phyloP scores from a whole-genome alignment of 768 basidiomycete species.

The Mycena indigotica region DNA sequence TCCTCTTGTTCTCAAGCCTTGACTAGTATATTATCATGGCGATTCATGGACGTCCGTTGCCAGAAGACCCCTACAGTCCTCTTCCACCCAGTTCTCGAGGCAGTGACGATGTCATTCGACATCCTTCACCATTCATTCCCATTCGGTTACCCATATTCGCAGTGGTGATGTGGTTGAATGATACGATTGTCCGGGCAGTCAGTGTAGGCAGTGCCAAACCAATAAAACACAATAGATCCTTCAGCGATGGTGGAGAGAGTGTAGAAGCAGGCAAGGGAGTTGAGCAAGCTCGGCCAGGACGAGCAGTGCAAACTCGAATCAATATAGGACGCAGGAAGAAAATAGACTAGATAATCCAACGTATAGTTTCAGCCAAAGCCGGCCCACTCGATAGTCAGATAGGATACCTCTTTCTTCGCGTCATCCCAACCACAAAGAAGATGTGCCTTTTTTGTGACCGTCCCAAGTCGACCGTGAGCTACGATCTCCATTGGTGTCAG shows the following conservation, averaged over 20 bases:
- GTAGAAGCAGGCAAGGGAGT: conserved; percentile 59
- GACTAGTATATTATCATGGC: conserved; percentile 84
- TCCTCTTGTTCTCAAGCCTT: not conserved
- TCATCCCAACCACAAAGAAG: conserved; percentile 89
- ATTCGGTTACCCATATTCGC: conserved; percentile 80
- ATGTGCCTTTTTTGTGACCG: conserved; percentile 96
- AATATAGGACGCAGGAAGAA: conserved; percentile 50
- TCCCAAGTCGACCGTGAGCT: conserved; percentile 92
- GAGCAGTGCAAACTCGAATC: conserved; percentile 30
- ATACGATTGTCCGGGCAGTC: conserved; percentile 62
- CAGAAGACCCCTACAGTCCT: conserved; percentile 75
- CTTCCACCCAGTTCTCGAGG: conserved; percentile 26
- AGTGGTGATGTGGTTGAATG: conserved; percentile 73
- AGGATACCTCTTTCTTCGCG: conserved; percentile 61
- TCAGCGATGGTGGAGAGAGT: conserved; percentile 56
- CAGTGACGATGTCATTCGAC: conserved; percentile 46
- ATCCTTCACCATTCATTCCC: conserved; percentile 78
- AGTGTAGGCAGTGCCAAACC: conserved; percentile 50
- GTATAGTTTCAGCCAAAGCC: conserved; percentile 66
- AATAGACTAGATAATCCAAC: conserved; percentile 35
- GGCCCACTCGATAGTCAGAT: conserved; percentile 88
- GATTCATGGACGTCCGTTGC: conserved; percentile 73
- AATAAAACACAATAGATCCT: conserved; percentile 30
- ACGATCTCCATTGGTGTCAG: conserved; percentile 92
- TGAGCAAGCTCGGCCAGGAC: conserved; percentile 21